Conservation (phyloP, 495 filamentous ascomycete genomes). For the Aspergillus cristatus region DNA sequence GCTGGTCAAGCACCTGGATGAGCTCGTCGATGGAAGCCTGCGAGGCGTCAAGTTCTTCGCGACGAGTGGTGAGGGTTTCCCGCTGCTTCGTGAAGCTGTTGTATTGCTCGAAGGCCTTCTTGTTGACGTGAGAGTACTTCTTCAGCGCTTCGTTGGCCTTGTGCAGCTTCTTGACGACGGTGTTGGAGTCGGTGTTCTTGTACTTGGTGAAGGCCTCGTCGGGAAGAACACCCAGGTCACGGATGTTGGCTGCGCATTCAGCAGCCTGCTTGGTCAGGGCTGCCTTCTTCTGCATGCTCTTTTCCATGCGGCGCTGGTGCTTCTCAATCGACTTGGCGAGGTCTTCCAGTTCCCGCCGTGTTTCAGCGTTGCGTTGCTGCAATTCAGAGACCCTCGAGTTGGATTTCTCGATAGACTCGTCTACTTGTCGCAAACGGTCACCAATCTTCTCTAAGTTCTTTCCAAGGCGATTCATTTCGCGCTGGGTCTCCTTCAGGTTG, state of each 20-base stretch:
- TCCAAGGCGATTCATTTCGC: conserved; percentile 69
- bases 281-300: conserved; percentile 78
- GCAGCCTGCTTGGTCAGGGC: conserved; percentile 63
- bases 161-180: conserved; percentile 74
- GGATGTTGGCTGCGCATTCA: conserved; percentile 79
- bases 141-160: conserved; percentile 91
- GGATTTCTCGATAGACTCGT: conserved; percentile 57
- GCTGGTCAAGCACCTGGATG: conserved; percentile 83
- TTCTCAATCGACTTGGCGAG: conserved; percentile 75
- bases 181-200: conserved; percentile 66
- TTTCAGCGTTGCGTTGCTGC: conserved; percentile 54
- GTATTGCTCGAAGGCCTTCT: conserved; percentile 98
- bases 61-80: conserved; percentile 68
- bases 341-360: conserved; percentile 60
- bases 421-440: conserved; percentile 59
- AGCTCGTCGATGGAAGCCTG: conserved; percentile 83
- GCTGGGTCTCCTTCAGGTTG: conserved; percentile 68
- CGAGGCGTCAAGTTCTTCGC: conserved; percentile 73
- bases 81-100: conserved; percentile 91
- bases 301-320: conserved; percentile 85
- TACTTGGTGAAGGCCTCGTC: conserved; percentile 93
- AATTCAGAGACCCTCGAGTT: conserved; percentile 51
- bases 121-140: conserved; percentile 96
- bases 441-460: conserved; percentile 54
- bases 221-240: conserved; percentile 85